phyloP scores from a whole-genome alignment of 306 rosid species.

The Carpinus viminea region DNA sequence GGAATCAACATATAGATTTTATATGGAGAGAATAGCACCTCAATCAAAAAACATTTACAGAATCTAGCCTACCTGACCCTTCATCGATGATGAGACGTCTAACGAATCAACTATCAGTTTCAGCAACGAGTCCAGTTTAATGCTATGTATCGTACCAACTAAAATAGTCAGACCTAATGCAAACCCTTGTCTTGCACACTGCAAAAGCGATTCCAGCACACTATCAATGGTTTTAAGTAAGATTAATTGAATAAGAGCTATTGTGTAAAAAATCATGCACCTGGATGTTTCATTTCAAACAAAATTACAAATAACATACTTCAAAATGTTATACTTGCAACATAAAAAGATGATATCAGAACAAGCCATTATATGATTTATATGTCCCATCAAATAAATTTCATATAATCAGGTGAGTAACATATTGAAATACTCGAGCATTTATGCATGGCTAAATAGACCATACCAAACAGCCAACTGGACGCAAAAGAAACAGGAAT shows the following conservation, averaged over 20 bases:
- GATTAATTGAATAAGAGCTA: not conserved
- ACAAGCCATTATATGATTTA: not conserved
- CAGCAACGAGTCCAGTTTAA: slow-evolving; percentile 73
- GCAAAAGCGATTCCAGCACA: slow-evolving; percentile 39
- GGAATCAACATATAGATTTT: slow-evolving; percentile 2
- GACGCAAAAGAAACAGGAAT: not conserved
- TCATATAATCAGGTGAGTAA: not conserved
- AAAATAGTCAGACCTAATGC: slow-evolving; percentile 74
- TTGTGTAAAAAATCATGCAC: not conserved
- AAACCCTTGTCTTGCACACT: slow-evolving; percentile 97
- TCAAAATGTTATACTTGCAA: not conserved
- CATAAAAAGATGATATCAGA: not conserved
- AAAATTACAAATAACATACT: not conserved
- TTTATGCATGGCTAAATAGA: not conserved
- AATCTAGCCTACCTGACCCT: slow-evolving; percentile 74
- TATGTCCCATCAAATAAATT: not conserved
- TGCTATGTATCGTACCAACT: slow-evolving; percentile 38
- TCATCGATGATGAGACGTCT: slow-evolving; percentile 92
- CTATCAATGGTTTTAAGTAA: not conserved
- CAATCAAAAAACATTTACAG: slow-evolving; percentile 6
- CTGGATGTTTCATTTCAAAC: not conserved
- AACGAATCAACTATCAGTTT: slow-evolving; percentile 72
- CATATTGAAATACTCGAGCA: not conserved
- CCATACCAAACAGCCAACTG: not conserved
- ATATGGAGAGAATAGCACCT: slow-evolving; percentile 18